phyloP scores from a whole-genome alignment of 78 protist genomes.

The Diacronema lutheri region DNA sequence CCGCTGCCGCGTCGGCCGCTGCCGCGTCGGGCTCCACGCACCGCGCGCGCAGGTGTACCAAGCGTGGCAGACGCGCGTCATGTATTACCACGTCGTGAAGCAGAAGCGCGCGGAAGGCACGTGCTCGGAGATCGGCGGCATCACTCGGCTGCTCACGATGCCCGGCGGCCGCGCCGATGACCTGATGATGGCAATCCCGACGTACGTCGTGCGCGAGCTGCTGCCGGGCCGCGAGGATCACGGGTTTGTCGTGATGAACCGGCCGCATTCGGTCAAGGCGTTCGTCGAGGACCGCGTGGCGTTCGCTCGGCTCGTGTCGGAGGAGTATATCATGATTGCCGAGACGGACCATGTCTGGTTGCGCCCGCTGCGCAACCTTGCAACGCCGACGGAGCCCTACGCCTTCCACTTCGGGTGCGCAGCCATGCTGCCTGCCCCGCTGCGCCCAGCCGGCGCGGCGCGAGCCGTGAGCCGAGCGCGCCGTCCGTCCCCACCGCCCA shows the following conservation, averaged over 20 bases:
- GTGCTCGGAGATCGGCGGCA: constrained; percentile 9
- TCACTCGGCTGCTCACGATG: constrained; percentile 8
- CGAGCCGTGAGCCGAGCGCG: neutral
- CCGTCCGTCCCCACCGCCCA: neutral
- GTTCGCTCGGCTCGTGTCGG: neutral
- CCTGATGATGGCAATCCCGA: neutral
- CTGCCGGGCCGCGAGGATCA: too few relatives aligned
- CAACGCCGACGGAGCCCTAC: neutral
- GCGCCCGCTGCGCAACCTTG: neutral
- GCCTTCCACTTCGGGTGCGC: constrained; percentile 1
- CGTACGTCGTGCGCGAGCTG: neutral
- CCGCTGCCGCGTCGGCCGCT: too few relatives aligned
- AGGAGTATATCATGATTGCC: neutral
- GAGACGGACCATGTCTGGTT: constrained; percentile 16
- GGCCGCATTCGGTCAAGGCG: neutral
- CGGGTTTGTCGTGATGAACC: neutral
- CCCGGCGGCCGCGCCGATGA: neutral
- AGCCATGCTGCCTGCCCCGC: neutral
- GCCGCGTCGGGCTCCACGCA: too few relatives aligned
- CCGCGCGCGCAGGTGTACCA: too few relatives aligned
- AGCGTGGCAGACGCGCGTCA: constrained; percentile 3
- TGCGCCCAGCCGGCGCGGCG: neutral
- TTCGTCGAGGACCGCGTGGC: neutral
- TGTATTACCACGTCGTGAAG: neutral
- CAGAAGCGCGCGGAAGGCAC: neutral